Evolutionary conservation across 768 basidiomycete genomes (phyloP), one percentile per base, ranked within the genome.

Genomic region (Nevesoporus exiguus): DNA sequence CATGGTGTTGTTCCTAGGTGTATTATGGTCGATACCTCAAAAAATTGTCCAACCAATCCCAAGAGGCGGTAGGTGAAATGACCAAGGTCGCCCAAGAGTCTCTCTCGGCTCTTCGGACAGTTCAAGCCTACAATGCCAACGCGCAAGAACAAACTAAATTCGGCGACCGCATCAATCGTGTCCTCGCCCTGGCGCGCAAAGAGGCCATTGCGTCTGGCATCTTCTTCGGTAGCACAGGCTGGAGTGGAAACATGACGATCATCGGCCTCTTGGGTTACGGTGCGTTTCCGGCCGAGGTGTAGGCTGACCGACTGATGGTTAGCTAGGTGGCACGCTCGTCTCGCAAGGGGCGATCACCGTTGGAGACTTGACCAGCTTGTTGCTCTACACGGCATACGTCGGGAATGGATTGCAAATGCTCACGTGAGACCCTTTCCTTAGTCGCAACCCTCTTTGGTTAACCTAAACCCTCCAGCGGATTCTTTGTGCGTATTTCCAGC

Each of bases 11-110:
- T 15, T n/a, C 2, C 17, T 57, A 96, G 90, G 91, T 98, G 13
- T 90, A 93, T 68, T 99, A 99, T 63, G 95, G 96, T 58, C 84
- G 94, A 13, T 99, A 98, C 72, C 74, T 99, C 50, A 93, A 94
- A 67, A 88, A 85, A 56, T 81, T 99, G 3, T 92, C 92, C 7
- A 93, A 91, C 62, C 76, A 85, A 63, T 95, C 96, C 7, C 96
- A 99, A 69, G 93, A 94, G 64, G 93, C 95, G 1, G 80, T 97
- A 49, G 95, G 95, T 51, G 94, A 96, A 51, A 93, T 96, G 94
- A 92, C 93, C 30, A 94, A 82, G 71, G 78, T 74, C 30, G 94
- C 95, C 6, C 87, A 92, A 55, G 96, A 99, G 65, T 85, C 94
- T 5, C 81, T 99, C 5, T 82, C 90, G 3, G 90, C 90, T 3